Conservation (phyloP, 225 moss, liverwort and hornwort genomes). For the Anthoceros angustus region DNA sequence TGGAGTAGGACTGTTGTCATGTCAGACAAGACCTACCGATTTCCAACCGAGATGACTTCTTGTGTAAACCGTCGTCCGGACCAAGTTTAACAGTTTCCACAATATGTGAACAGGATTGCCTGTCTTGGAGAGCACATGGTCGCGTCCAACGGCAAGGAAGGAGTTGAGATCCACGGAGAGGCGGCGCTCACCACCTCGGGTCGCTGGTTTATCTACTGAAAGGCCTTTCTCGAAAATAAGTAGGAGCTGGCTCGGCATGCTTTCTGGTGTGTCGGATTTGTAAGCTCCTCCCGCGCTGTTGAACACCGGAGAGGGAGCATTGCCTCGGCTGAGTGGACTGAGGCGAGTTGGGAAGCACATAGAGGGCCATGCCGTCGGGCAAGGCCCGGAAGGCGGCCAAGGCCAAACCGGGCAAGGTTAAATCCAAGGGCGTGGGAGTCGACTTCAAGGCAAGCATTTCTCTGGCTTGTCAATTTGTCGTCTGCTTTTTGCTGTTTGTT, state of each 20-base stretch:
- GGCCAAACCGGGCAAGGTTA: conserved; percentile 17
- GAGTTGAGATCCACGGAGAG: conserved; percentile 74
- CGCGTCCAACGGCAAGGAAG: conserved; percentile 91
- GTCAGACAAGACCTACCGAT: conserved; percentile 49
- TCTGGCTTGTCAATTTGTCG: not conserved
- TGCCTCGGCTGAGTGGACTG: too few relatives aligned
- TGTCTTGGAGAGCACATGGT: conserved; percentile 87
- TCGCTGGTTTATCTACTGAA: too few relatives aligned
- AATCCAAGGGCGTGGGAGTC: conserved; percentile 35
- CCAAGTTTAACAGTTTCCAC: conserved; percentile 65
- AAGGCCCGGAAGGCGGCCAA: not conserved
- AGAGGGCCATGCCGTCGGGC: not conserved
- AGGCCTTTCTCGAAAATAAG: too few relatives aligned
- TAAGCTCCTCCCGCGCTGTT: too few relatives aligned
- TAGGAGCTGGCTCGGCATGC: too few relatives aligned
- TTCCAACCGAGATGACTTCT: conserved; percentile 85
- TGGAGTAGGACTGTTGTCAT: conserved; percentile 29
- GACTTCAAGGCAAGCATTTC: conserved; percentile 33
- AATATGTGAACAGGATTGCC: conserved; percentile 73
- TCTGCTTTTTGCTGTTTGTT: conserved; percentile 8
- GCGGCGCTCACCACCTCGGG: conserved; percentile 44
- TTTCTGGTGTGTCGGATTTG: too few relatives aligned
- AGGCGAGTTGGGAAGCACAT: not conserved
- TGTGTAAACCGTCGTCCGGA: conserved; percentile 70
- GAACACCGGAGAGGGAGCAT: too few relatives aligned